Percentiles rank a stretch among this genome's conserved stretches.
Evolutionary conservation across 805 yeast genomes (phyloP).

Genomic region (Candida suzukii): DNA sequence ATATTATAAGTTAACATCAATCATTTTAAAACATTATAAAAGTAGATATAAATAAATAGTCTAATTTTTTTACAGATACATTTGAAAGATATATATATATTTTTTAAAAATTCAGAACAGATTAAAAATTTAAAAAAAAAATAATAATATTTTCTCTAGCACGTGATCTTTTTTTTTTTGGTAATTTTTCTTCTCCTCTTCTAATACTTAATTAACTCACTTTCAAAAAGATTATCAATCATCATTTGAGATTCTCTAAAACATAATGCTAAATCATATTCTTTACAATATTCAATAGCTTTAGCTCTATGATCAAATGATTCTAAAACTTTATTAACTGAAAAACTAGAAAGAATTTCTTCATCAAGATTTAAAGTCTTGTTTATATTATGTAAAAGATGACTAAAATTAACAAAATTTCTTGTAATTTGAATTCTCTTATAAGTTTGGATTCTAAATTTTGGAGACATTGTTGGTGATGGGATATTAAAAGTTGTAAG

Average conservation of each 20-base stretch:
- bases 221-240: background rate
- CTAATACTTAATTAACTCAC: background rate
- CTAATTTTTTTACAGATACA: no score
- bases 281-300: conserved; percentile 2
- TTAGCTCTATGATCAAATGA: conserved; percentile 12
- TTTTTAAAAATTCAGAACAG: no score
- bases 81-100: no score
- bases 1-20: no score
- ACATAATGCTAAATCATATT: conserved; percentile 7
- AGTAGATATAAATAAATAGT: no score
- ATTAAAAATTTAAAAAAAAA: no score
- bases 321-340: no score
- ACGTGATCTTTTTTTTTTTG: no score
- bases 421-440: conserved; percentile 15
- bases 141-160: no score
- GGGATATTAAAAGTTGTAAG: conserved; percentile 14
- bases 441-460: conserved; percentile 13
- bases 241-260: background rate
- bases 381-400: conserved; percentile 7
- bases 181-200: background rate
- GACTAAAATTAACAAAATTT: conserved; percentile 14
- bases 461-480: conserved; percentile 16
- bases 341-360: conserved; percentile 4
- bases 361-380: conserved; percentile 4
- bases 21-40: no score